Evolutionary conservation across 345 rosid genomes (phyloP), one percentile per base, ranked within the genome.

Genomic region (Arabis hirsuta): DNA sequence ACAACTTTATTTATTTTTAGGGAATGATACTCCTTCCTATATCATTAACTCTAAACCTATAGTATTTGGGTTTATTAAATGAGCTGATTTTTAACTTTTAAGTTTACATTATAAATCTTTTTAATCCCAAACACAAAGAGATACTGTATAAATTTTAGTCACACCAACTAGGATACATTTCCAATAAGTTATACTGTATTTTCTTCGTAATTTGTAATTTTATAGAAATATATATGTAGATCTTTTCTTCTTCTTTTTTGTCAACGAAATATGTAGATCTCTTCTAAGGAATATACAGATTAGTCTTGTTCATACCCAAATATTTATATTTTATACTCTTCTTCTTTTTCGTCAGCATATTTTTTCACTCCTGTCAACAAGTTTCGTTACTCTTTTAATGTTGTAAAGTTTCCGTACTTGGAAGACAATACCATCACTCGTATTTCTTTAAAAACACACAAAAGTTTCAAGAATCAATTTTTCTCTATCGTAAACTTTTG

Each of bases 1-100:
- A 50, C 38, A 58, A 41, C 62, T 31, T 65, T 48, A 24, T 47
- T 47, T 65, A 26, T 22, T 63, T 34, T 22, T n/a, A 10, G 10
- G 54, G 39, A 26, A 47, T 50, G 27, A 20, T 12, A 51, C 22
- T 38, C n/a, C 0, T 41, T 16, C 10, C 12, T 20, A 20, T n/a
- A 31, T 16, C 9, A 16, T 29, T 45, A 12, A 31, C 48, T 29
- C 12, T 42, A 71, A 45, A n/a, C 39, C 47, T 7, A 41, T 34
- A 7, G 2, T 34, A 29, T 13, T 71, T 51, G 50, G 9, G 6
- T 41, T 39, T 48, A 4, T 38, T 3, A 31, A 10, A 29, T 16
- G 3, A 55, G 10, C 52, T 56, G 14, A 22, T 3, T 29, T 31
- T 39, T 1, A 5, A 2, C 32, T 29, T 22, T 22, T 22, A 22